Percentiles rank a stretch among this genome's conserved stretches.
phyloP scores from a whole-genome alignment of 73 alveolate species.

The Diophrys appendiculata region DNA sequence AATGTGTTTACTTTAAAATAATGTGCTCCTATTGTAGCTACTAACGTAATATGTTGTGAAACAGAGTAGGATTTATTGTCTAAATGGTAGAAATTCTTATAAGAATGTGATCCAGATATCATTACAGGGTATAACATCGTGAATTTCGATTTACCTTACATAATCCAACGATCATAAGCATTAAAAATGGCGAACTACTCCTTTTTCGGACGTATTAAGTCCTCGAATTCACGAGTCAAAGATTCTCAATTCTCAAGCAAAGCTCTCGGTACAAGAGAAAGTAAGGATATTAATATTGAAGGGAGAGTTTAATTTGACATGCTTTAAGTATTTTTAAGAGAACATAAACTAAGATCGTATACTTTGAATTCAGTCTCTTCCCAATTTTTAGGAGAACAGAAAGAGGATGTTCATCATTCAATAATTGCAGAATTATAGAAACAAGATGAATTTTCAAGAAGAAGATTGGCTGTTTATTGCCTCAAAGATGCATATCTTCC shows the following conservation, averaged over 20 bases:
- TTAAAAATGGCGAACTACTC: conserved; percentile 81
- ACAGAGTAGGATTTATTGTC: conserved; percentile 89
- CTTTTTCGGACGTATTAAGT: conserved; percentile 76
- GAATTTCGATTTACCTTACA: conserved; percentile 98
- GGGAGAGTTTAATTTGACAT: conserved; percentile 98
- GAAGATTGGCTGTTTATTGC: conserved; percentile 98
- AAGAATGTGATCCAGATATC: conserved; percentile 98
- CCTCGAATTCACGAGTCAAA: conserved; percentile 68
- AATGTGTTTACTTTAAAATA: conserved; percentile 92
- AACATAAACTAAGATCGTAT: conserved; percentile 96
- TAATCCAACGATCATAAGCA: conserved; percentile 86
- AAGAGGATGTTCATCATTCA: conserved; percentile 98
- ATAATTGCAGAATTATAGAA: conserved; percentile 58
- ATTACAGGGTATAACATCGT: conserved; percentile 98
- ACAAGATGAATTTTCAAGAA: conserved; percentile 78
- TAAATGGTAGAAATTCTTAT: conserved; percentile 90
- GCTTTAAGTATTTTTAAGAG: conserved; percentile 97
- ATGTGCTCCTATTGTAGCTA: conserved; percentile 98
- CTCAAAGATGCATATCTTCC: conserved; percentile 98
- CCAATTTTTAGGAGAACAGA: conserved; percentile 96
- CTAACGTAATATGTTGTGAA: conserved; percentile 88
- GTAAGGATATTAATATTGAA: conserved; percentile 92
- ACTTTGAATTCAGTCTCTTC: conserved; percentile 97
- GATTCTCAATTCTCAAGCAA: conserved; percentile 88
- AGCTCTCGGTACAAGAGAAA: conserved; percentile 97